phyloP scores from a whole-genome alignment of 2,329 filamentous ascomycete species.

The Simplicillium sp. region DNA sequence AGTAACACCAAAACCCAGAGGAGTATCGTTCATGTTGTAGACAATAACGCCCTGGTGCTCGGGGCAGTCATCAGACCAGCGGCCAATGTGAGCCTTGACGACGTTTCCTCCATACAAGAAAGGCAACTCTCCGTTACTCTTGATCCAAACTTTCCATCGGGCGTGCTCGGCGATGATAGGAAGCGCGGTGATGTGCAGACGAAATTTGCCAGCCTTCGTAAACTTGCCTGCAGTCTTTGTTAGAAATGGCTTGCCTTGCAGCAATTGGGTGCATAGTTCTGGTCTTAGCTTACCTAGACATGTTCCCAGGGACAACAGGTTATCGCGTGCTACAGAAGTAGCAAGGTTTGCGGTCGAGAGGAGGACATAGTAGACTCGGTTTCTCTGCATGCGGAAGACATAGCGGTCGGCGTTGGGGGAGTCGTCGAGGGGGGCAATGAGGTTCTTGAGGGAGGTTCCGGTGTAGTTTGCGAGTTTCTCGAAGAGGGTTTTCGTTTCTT shows the following conservation, averaged over 20 bases:
- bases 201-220: slow-evolving; percentile 93
- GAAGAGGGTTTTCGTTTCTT: slow-evolving; percentile 74
- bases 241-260: too few relatives aligned
- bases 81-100: slow-evolving; percentile 59
- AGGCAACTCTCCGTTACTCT: slow-evolving; percentile 93
- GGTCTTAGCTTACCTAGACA: slow-evolving; percentile 51
- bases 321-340: slow-evolving; percentile 72
- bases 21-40: slow-evolving; percentile 84
- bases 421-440: slow-evolving; percentile 66
- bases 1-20: slow-evolving; percentile 88
- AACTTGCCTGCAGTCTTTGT: slow-evolving; percentile 62
- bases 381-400: slow-evolving; percentile 76
- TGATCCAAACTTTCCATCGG: slow-evolving; percentile 95
- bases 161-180: slow-evolving; percentile 85
- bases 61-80: slow-evolving; percentile 85
- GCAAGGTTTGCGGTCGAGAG: slow-evolving; percentile 86
- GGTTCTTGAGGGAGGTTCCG: slow-evolving; percentile 73
- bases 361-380: slow-evolving; percentile 85
- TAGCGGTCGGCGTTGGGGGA: slow-evolving; percentile 63
- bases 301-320: slow-evolving; percentile 78
- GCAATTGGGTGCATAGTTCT: neutral
- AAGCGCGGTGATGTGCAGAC: slow-evolving; percentile 82
- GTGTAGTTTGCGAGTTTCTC: slow-evolving; percentile 92
- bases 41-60: slow-evolving; percentile 90
- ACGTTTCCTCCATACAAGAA: slow-evolving; percentile 92